Percentiles rank a stretch among this genome's conserved stretches.
These are phyloP conservation scores for Globomyces sp. DNA, from an alignment of 371 early-diverging fungal species.

Conservation along the genomic window DNA sequence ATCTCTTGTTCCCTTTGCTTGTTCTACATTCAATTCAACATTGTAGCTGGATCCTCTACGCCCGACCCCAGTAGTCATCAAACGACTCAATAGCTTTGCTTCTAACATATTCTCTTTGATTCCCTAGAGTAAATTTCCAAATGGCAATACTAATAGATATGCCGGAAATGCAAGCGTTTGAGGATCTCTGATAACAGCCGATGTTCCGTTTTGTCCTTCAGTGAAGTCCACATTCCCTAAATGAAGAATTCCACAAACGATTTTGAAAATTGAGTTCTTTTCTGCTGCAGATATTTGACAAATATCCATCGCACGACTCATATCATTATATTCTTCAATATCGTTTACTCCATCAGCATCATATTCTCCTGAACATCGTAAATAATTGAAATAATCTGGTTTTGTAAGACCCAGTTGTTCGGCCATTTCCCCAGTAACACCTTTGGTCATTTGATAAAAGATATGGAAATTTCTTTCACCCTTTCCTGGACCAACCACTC, in stretches of 20 bases:
- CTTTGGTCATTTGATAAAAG: conserved; percentile 63
- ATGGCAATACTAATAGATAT: conserved; percentile 34
- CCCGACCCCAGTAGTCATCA: conserved; percentile 46
- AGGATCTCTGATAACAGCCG: conserved; percentile 38
- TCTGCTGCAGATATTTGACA: conserved; percentile 44
- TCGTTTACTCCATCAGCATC: conserved; percentile 54
- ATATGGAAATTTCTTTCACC: conserved; percentile 99
- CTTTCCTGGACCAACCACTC: conserved; percentile 93
- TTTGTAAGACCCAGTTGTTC: conserved; percentile 51
- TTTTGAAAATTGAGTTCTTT: conserved; percentile 36
- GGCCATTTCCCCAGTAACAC: conserved; percentile 32
- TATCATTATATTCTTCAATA: conserved; percentile 45
- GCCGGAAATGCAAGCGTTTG: conserved; percentile 46
- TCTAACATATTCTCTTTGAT: conserved; percentile 39
- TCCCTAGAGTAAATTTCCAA: conserved; percentile 25
- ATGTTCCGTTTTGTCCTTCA: conserved; percentile 39
- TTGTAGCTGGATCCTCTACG: conserved; percentile 46
- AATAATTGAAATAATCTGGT: conserved; percentile 50
- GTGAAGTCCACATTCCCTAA: conserved; percentile 49
- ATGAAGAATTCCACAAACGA: conserved; percentile 53
- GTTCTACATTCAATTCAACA: conserved; percentile 53
- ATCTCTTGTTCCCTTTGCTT: conserved; percentile 55
- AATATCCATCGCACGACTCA: conserved; percentile 49
- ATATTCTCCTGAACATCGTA: conserved; percentile 43
- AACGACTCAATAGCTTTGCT: conserved; percentile 35